Conservation (phyloP, 2,329 filamentous ascomycete genomes). For the Epichloe brachyelytri region DNA sequence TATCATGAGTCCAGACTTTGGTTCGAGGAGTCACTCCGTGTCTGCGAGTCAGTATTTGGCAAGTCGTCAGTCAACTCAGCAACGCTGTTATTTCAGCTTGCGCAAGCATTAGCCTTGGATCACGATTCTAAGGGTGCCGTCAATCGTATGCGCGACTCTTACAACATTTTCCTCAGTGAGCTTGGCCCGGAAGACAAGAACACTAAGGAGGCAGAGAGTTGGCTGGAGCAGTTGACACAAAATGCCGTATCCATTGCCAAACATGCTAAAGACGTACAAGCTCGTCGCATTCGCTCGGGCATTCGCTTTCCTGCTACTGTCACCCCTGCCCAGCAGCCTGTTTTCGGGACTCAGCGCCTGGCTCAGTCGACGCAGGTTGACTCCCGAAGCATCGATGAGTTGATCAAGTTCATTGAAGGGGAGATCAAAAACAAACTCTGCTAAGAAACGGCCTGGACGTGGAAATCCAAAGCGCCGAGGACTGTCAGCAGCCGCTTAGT, state of each 20-base stretch:
- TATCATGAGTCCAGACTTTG: slow-evolving; percentile 91
- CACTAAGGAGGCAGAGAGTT: slow-evolving; percentile 93
- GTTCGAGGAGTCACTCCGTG: slow-evolving; percentile 85
- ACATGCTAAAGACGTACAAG: slow-evolving; percentile 77
- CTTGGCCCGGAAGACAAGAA: slow-evolving; percentile 88
- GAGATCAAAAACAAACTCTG: slow-evolving; percentile 36
- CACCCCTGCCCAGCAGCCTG: slow-evolving; percentile 14
- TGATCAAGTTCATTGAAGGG: slow-evolving; percentile 91
- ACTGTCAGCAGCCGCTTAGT: slow-evolving; percentile 4
- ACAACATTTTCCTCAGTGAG: slow-evolving; percentile 82
- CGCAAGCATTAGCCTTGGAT: slow-evolving; percentile 89
- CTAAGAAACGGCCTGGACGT: slow-evolving; percentile 43
- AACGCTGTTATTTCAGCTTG: slow-evolving; percentile 91
- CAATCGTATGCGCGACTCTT: slow-evolving; percentile 87
- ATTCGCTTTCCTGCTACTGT: slow-evolving; percentile 47
- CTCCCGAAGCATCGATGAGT: slow-evolving; percentile 78
- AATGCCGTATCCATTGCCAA: slow-evolving; percentile 92
- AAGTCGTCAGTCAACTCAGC: slow-evolving; percentile 85
- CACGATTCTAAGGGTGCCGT: slow-evolving; percentile 88
- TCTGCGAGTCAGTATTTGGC: slow-evolving; percentile 84
- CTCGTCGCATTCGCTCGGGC: slow-evolving; percentile 55
- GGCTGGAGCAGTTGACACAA: slow-evolving; percentile 91
- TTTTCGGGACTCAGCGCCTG: slow-evolving; percentile 20
- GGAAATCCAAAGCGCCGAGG: slow-evolving; percentile 45
- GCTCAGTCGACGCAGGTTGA: slow-evolving; percentile 38